These are phyloP conservation scores for Litsea cubeba DNA, from an alignment of 164 flowering plant species.

Conservation along the genomic window DNA sequence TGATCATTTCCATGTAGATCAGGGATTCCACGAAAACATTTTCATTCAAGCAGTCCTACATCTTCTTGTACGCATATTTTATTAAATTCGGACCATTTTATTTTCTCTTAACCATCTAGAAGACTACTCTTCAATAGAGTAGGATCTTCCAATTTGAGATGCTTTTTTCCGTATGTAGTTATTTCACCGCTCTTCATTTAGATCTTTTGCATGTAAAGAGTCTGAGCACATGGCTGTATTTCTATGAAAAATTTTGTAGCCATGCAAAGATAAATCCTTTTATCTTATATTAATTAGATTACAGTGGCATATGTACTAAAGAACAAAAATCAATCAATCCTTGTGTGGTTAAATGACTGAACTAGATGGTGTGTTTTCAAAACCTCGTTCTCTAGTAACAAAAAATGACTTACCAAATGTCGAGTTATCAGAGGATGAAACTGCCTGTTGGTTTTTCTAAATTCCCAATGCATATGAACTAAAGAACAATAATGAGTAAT, in stretches of 20 bases:
- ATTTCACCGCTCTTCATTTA: too few species aligned
- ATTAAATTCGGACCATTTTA: not conserved
- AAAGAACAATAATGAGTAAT: too few species aligned
- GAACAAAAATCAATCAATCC: too few species aligned
- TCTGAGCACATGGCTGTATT: not conserved
- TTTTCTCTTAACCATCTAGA: not conserved
- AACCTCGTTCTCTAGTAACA: too few species aligned
- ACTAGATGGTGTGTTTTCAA: too few species aligned
- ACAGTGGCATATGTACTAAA: not conserved
- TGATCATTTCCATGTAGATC: not conserved
- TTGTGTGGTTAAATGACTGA: too few species aligned
- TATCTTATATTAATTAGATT: not conserved
- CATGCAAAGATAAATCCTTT: not conserved
- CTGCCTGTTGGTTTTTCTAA: too few species aligned
- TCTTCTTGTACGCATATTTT: not conserved
- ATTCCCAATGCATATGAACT: too few species aligned
- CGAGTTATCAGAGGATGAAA: too few species aligned
- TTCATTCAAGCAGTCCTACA: not conserved
- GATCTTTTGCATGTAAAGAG: not conserved
- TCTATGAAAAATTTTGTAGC: not conserved
- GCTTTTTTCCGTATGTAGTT: not conserved
- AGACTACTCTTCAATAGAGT: not conserved
- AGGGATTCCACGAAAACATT: not conserved
- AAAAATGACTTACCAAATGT: too few species aligned
- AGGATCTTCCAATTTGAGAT: not conserved